These are phyloP conservation scores for Cyclotella choctawhatcheeana DNA, from an alignment of 108 stramenopile species.

Conservation along the genomic window DNA sequence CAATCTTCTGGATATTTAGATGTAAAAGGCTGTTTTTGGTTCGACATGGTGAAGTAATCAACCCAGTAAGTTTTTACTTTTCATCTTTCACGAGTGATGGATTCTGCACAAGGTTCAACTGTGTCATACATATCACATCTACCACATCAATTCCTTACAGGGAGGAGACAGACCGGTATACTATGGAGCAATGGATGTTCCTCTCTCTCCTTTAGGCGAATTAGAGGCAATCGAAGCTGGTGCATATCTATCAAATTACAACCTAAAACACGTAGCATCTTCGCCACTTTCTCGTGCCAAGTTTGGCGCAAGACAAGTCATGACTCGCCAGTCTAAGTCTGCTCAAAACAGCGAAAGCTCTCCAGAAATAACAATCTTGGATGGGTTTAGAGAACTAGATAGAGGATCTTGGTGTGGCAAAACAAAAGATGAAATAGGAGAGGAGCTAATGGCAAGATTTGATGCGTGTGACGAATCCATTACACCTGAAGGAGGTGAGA, in stretches of 20 bases:
- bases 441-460: constrained; percentile 68
- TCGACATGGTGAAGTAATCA: constrained; percentile 91
- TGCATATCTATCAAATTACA: constrained; percentile 63
- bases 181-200: constrained; percentile 88
- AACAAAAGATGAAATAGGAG: constrained; percentile 81
- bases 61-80: constrained; percentile 56
- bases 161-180: constrained; percentile 85
- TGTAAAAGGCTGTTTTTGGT: constrained; percentile 82
- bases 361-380: constrained; percentile 41
- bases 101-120: no score
- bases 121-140: background rate
- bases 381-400: constrained; percentile 83
- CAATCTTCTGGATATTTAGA: constrained; percentile 12
- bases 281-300: constrained; percentile 81
- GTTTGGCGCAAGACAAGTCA: constrained; percentile 78
- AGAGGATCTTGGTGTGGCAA: constrained; percentile 77
- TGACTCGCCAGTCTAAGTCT: constrained; percentile 28
- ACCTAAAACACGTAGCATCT: constrained; percentile 70
- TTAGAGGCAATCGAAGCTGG: constrained; percentile 84
- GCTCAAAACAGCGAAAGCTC: constrained; percentile 20
- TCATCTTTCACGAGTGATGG: background rate
- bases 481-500: constrained; percentile 89
- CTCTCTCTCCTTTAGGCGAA: constrained; percentile 83
- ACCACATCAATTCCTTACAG: constrained; percentile 6
- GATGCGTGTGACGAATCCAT: constrained; percentile 85